Evolutionary conservation across 768 basidiomycete species (phyloP).

Genomic region (Rhizopogon vulgaris): DNA sequence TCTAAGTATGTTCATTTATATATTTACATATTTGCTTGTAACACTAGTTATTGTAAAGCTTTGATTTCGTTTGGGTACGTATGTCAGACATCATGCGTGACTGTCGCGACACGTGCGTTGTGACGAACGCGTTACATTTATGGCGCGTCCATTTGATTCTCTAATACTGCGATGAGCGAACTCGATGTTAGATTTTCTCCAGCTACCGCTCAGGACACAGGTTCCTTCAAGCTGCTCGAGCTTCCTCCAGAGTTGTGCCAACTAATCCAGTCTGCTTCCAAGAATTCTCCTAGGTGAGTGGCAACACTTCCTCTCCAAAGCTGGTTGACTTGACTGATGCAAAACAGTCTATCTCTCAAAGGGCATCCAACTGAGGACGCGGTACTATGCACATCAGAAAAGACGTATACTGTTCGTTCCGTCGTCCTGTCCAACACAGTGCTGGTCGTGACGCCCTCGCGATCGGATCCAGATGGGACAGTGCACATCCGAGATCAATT

Average conservation of each 20-base stretch:
- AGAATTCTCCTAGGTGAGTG: conserved; percentile 6
- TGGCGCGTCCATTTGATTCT: neutral
- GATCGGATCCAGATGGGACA: conserved; percentile 28
- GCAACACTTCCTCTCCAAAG: neutral
- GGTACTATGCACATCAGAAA: conserved; percentile 76
- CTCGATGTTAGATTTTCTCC: conserved; percentile 48
- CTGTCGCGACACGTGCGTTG: neutral
- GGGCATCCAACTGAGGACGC: conserved; percentile 81
- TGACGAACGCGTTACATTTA: neutral
- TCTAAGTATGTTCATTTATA: neutral
- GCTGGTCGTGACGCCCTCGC: conserved; percentile 57
- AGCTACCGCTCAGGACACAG: conserved; percentile 39
- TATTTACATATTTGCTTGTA: neutral
- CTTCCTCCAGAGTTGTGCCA: conserved; percentile 64
- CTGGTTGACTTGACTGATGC: neutral
- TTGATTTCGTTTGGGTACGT: neutral
- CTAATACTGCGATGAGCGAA: conserved; percentile 12
- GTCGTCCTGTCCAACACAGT: conserved; percentile 88
- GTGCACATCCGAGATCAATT: conserved; percentile 76
- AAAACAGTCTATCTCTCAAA: conserved; percentile 75
- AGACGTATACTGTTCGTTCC: conserved; percentile 79
- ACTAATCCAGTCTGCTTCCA: conserved; percentile 49
- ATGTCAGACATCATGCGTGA: neutral
- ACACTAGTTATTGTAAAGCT: neutral
- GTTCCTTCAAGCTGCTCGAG: conserved; percentile 65